Conservation (phyloP, 108 stramenopile genomes). For the Pseudonitzschia multiseries region DNA sequence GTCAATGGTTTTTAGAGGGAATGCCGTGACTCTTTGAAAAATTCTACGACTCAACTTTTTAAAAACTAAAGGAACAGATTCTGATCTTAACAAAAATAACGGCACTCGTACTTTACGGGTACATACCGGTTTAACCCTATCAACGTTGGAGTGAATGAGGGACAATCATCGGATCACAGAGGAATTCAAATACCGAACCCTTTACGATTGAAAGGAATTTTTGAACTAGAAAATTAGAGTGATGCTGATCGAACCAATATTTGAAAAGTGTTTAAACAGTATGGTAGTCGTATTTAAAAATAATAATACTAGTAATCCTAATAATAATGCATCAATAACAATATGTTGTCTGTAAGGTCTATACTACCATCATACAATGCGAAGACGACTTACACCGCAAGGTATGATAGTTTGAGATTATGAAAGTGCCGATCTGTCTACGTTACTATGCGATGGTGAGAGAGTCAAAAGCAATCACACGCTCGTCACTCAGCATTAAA, state of each 20-base stretch:
- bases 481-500: conserved; percentile 21
- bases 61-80: neutral
- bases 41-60: conserved; percentile 8
- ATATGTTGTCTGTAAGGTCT: neutral
- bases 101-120: neutral
- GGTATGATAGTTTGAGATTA: neutral
- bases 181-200: neutral
- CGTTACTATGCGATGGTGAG: neutral
- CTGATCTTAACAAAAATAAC: neutral
- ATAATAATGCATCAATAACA: neutral
- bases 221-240: neutral
- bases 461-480: conserved; percentile 21
- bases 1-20: conserved; percentile 1
- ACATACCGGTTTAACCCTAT: too few relatives aligned
- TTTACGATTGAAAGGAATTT: neutral
- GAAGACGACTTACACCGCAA: neutral
- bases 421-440: neutral
- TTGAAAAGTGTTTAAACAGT: too few relatives aligned
- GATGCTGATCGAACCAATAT: neutral
- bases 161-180: neutral
- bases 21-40: neutral
- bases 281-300: too few relatives aligned
- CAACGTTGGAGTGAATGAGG: neutral
- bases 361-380: neutral
- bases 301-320: too few relatives aligned